Evolutionary conservation across 2,329 filamentous ascomycete genomes (phyloP).

Genomic region (Penicillium sp.): DNA sequence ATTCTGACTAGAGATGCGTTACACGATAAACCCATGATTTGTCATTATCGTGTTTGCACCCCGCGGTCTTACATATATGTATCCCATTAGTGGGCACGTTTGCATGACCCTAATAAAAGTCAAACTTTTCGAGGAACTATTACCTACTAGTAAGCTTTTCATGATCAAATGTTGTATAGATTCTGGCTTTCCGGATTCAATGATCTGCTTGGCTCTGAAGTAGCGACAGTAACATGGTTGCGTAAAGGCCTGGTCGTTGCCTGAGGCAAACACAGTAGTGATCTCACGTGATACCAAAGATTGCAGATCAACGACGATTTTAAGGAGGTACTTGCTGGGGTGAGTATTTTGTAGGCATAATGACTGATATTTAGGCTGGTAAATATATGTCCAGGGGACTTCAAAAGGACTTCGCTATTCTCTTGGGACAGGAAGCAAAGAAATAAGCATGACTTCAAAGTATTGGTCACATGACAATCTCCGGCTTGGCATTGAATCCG

Average conservation of each 20-base stretch:
- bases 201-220: too few species aligned
- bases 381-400: background rate
- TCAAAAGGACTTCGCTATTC: background rate
- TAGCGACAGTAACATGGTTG: background rate
- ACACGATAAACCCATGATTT: slow-evolving; percentile 6
- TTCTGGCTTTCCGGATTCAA: too few species aligned
- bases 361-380: background rate
- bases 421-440: background rate
- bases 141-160: background rate
- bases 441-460: background rate
- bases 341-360: too few species aligned
- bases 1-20: slow-evolving; percentile 17
- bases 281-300: background rate
- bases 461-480: slow-evolving; percentile 34
- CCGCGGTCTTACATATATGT: background rate
- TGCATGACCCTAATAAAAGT: background rate
- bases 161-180: background rate
- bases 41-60: background rate
- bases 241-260: too few species aligned
- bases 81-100: background rate
- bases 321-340: too few species aligned
- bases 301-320: too few species aligned
- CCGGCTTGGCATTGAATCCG: slow-evolving; percentile 43
- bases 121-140: too few species aligned
- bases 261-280: too few species aligned